Conservation (phyloP, 345 rosid species). For the Brassica carinata region DNA sequence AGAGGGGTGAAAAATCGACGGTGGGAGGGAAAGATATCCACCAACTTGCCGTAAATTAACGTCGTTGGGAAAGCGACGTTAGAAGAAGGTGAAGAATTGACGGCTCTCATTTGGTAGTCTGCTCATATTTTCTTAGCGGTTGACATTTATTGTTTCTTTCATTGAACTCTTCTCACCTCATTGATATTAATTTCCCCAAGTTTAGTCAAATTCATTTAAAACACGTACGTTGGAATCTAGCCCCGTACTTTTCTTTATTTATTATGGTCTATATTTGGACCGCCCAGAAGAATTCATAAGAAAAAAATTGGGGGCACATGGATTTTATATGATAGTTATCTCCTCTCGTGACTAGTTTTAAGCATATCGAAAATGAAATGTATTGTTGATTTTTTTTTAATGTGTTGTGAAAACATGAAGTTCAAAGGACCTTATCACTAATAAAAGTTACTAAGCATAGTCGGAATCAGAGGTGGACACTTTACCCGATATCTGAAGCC, state of each 20-base stretch:
- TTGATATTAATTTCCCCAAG: neutral
- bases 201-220: conserved; percentile 19
- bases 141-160: conserved; percentile 26
- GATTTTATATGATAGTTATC: neutral
- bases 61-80: conserved; percentile 25
- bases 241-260: neutral
- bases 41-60: conserved; percentile 33
- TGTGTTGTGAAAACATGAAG: no score
- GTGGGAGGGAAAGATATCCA: conserved; percentile 26
- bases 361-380: neutral
- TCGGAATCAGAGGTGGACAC: no score
- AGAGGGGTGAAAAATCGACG: conserved; percentile 8
- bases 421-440: no score
- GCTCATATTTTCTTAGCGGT: conserved; percentile 25
- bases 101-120: conserved; percentile 30
- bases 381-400: neutral
- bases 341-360: conserved; percentile 13
- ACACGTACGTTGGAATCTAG: conserved; percentile 34
- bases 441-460: no score
- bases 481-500: no score
- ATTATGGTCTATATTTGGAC: conserved; percentile 24
- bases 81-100: conserved; percentile 26
- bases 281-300: neutral
- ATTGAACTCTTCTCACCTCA: neutral
- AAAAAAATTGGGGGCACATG: conserved; percentile 8